Conservation (phyloP, 2,329 filamentous ascomycete species). For the Aspergillus ochraceus region DNA sequence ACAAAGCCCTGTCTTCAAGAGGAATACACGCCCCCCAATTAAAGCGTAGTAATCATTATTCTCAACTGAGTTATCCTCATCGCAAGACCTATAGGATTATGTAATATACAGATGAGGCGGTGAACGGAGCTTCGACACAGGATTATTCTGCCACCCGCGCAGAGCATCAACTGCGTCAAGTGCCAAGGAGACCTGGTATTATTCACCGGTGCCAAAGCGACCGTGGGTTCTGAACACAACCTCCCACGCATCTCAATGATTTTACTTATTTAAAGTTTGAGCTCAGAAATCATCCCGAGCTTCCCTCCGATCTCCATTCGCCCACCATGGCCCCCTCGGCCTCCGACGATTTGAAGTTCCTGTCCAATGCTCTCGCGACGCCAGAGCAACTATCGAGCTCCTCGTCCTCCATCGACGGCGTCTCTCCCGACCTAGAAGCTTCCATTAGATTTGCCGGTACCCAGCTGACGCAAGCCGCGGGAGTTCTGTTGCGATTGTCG, state of each 20-base stretch:
- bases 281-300: background rate
- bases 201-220: too few relatives aligned
- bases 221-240: too few relatives aligned
- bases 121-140: background rate
- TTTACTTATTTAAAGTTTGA: background rate
- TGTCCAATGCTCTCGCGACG: slow-evolving; percentile 49
- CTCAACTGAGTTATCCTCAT: too few relatives aligned
- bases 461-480: slow-evolving; percentile 49
- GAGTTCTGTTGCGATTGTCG: slow-evolving; percentile 75
- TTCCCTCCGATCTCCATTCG: background rate
- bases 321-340: slow-evolving; percentile 26
- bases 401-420: slow-evolving; percentile 45
- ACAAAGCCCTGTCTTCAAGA: too few relatives aligned
- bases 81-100: too few relatives aligned
- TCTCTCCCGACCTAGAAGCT: slow-evolving; percentile 42
- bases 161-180: background rate
- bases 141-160: background rate
- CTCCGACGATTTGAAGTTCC: slow-evolving; percentile 30
- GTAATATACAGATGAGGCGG: background rate
- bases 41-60: too few relatives aligned
- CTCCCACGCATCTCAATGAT: background rate
- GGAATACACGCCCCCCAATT: too few relatives aligned
- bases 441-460: slow-evolving; percentile 47
- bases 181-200: too few relatives aligned
- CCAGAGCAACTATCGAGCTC: slow-evolving; percentile 46